A percentile compares a stretch with the other conserved stretches of the same genome.
Evolutionary conservation across 371 early-diverging fungal species (phyloP).

Genomic region (Syncephalastrum sp.): DNA sequence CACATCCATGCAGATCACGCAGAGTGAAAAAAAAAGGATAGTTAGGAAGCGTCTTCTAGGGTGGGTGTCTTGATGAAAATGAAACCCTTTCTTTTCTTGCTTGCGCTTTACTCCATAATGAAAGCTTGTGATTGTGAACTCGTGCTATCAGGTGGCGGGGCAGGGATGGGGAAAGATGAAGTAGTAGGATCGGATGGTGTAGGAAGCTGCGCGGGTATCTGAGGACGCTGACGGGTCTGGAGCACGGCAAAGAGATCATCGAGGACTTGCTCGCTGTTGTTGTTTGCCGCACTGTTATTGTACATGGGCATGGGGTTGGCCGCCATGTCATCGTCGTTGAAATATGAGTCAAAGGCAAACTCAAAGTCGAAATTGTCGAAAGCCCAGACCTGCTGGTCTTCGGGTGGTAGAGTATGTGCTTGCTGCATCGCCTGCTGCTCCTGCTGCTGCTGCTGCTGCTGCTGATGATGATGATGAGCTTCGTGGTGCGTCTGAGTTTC

Average conservation of each 20-base stretch:
- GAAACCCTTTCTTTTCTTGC: too few relatives aligned
- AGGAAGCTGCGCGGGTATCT: slow-evolving; percentile 22
- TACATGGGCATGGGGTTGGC: slow-evolving; percentile 3
- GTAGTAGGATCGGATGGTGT: neutral
- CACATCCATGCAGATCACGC: too few relatives aligned
- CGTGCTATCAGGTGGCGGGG: too few relatives aligned
- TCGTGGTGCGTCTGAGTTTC: too few relatives aligned
- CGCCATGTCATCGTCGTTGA: slow-evolving; percentile 27
- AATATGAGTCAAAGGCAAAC: slow-evolving; percentile 29
- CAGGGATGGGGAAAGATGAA: neutral
- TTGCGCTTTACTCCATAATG: too few relatives aligned
- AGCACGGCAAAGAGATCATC: slow-evolving; percentile 29
- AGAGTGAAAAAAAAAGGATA: too few relatives aligned
- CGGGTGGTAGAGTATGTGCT: slow-evolving; percentile 3
- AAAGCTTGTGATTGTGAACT: too few relatives aligned
- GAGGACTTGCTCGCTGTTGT: slow-evolving; percentile 23
- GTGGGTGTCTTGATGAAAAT: too few relatives aligned
- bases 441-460: neutral
- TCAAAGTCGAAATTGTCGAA: slow-evolving; percentile 17
- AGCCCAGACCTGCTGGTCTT: slow-evolving; percentile 10
- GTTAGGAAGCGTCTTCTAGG: too few relatives aligned
- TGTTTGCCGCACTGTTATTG: neutral
- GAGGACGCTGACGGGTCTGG: slow-evolving; percentile 27
- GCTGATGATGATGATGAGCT: too few relatives aligned
- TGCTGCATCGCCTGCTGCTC: neutral